Evolutionary conservation across 768 basidiomycete genomes (phyloP), one percentile per base, ranked within the genome.

Genomic region (Boletus sp.): DNA sequence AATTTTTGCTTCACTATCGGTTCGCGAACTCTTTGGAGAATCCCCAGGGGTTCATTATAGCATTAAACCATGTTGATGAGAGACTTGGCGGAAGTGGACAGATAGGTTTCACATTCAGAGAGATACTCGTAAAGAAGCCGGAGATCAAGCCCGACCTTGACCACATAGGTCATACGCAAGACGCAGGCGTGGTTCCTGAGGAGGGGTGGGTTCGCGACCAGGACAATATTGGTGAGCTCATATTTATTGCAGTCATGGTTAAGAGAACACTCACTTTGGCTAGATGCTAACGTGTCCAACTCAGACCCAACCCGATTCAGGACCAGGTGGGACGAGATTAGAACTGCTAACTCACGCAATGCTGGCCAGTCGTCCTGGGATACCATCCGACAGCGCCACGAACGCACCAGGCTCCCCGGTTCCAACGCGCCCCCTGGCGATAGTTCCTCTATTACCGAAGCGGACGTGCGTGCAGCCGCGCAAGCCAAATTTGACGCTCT

Each of bases 261-360:
- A 24, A 29, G 44, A 33, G 11, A 40, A 47, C 17, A 33, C 30
- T 57, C 11, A 63, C n/a, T 4, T 45, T 28, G 17, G 8, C 29
- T 50, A 61, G 59, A 46, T 50, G 56, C 28, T 41, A 47, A 48
- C 18, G 11, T 39, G 20, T 50, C 60, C n/a, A 56, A 35, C 17
- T 45, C 61, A 29, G 55, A 53, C 20, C 55, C 54, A n/a, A 35
- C 46, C 24, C 52, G 32, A 54, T 55, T 67, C 49, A 57, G 56
- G 37, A 80, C 71, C 50, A 81, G 76, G 57, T 90, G 89, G 89
- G 85, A 87, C 35, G 79, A 85, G 58, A 84, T 90, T 47, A 83
- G 87, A 52, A 73, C 75, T 44, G 80, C 74, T 33, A 86, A 86
- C 57, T 74, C 73, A 15, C 70, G 74, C 18, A 73, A 70, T 32